Evolutionary conservation across 805 yeast genomes (phyloP).

Genomic region (Cyberlindnera maclurae): DNA sequence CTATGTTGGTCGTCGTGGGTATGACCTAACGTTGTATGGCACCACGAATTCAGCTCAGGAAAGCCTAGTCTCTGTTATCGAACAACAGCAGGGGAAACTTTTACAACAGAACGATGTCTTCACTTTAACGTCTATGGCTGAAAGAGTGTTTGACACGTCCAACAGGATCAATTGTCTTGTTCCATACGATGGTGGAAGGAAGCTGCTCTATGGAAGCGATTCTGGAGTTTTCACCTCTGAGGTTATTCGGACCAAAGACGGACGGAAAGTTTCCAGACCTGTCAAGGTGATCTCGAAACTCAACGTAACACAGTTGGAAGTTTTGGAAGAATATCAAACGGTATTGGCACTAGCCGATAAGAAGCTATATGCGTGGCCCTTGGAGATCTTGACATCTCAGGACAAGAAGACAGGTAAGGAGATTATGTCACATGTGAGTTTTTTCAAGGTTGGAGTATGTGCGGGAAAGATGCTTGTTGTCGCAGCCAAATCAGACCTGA

Average conservation of each 20-base stretch:
- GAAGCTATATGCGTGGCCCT: constrained; percentile 66
- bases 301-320: constrained; percentile 84
- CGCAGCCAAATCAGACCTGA: constrained; percentile 78
- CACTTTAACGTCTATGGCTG: constrained; percentile 66
- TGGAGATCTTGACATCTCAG: constrained; percentile 53
- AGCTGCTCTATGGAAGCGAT: constrained; percentile 85
- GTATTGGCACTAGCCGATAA: constrained; percentile 78
- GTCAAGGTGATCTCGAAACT: constrained; percentile 64
- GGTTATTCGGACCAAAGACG: constrained; percentile 35
- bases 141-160: constrained; percentile 63
- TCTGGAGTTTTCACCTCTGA: constrained; percentile 84
- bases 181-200: constrained; percentile 92
- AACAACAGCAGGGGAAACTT: constrained; percentile 69
- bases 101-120: constrained; percentile 72
- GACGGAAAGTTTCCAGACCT: constrained; percentile 61
- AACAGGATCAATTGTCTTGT: constrained; percentile 86
- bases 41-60: constrained; percentile 54
- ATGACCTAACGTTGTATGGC: constrained; percentile 36
- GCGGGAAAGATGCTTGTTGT: constrained; percentile 83
- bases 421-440: constrained; percentile 78
- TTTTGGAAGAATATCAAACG: constrained; percentile 83
- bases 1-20: constrained; percentile 43
- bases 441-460: constrained; percentile 90
- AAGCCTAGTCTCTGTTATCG: constrained; percentile 72
- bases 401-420: constrained; percentile 62